Conservation (phyloP, 1,284 basidiomycete species). For the Earliella scabrosa region DNA sequence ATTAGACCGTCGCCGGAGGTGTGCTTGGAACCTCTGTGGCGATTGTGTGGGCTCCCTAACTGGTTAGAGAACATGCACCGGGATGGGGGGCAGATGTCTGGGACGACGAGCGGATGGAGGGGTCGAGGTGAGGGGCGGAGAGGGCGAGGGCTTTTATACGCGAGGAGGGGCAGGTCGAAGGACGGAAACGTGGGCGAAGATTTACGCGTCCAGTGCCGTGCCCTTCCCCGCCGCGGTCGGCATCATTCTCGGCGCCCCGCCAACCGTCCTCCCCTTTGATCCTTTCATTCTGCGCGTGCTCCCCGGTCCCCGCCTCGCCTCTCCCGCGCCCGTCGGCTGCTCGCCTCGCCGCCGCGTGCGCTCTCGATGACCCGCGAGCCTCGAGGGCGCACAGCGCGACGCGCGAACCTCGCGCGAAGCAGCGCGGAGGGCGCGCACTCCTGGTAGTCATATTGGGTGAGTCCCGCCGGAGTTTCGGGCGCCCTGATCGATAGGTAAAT, state of each 20-base stretch:
- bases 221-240: background rate
- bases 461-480: background rate
- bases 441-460: background rate
- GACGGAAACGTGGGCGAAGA: conserved; percentile 4
- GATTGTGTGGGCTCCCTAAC: conserved; percentile 79
- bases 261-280: background rate
- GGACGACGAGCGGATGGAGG: background rate
- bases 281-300: background rate
- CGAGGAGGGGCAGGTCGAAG: background rate
- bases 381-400: background rate
- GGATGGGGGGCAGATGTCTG: conserved; percentile 1
- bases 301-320: background rate
- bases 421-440: too few relatives aligned
- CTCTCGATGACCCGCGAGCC: background rate
- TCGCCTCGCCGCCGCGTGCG: background rate
- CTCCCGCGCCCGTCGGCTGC: too few relatives aligned
- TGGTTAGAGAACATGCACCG: conserved; percentile 88
- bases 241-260: background rate
- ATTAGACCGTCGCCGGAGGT: conserved; percentile 64
- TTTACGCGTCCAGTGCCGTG: conserved; percentile 1
- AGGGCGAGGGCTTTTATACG: conserved; percentile 21
- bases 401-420: too few relatives aligned
- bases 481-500: background rate
- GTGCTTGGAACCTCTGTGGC: conserved; percentile 77
- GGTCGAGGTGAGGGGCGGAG: background rate